Percentiles rank a stretch among this genome's conserved stretches.
Conservation (phyloP, 208 protist species). For the Trichomonas vaginalis region DNA sequence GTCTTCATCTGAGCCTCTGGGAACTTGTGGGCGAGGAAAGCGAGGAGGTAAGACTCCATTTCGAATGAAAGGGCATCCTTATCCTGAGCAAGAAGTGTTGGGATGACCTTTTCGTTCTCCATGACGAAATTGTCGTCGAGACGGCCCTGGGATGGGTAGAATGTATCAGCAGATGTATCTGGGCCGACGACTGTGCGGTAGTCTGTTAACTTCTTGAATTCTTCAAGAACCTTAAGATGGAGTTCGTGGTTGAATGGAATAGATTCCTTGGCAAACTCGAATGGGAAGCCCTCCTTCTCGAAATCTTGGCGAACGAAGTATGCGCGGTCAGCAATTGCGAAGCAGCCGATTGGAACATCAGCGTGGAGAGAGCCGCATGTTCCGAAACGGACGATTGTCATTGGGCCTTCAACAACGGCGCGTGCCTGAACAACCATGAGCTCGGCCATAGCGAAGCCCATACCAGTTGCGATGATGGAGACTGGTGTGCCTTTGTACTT, state of each 20-base stretch:
- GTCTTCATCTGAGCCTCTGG: background rate
- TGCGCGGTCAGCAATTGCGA: background rate
- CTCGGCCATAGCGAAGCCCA: background rate
- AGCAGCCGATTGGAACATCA: constrained; percentile 1
- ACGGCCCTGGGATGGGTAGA: background rate
- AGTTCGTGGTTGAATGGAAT: background rate
- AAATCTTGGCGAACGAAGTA: background rate
- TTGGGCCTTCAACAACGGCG: background rate
- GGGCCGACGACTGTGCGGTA: background rate
- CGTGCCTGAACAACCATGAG: background rate
- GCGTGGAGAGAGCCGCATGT: background rate
- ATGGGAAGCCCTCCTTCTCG: background rate
- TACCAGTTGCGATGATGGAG: background rate
- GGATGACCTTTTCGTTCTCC: background rate
- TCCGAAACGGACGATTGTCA: background rate
- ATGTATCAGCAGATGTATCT: background rate
- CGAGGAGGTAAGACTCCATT: background rate
- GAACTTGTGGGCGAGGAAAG: background rate
- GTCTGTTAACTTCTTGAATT: background rate
- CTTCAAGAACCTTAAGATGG: background rate
- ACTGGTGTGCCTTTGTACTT: background rate
- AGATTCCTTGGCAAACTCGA: background rate
- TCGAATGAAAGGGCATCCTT: background rate
- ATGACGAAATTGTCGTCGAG: background rate
- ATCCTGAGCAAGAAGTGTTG: background rate